Percentiles rank a stretch among this genome's conserved stretches.
phyloP scores from a whole-genome alignment of 2,329 filamentous ascomycete species.

The Knufia fluminis region DNA sequence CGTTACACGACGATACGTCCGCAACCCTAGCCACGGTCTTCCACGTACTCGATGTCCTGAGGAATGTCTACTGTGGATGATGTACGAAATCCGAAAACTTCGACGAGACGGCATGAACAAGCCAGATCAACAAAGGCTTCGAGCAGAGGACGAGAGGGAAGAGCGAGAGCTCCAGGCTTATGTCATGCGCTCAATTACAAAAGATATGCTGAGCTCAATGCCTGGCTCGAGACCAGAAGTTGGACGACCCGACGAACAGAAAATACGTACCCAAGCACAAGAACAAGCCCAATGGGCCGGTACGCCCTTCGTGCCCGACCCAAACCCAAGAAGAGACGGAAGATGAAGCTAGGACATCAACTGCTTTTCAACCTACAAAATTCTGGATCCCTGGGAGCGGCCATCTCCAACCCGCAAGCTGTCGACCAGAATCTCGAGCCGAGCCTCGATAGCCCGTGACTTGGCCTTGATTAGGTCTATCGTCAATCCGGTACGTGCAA shows the following conservation, averaged over 20 bases:
- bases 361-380: not conserved
- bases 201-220: constrained; percentile 36
- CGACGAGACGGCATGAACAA: constrained; percentile 78
- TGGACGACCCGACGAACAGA: constrained; percentile 30
- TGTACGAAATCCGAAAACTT: constrained; percentile 80
- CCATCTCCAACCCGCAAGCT: not conserved
- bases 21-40: constrained; percentile 49
- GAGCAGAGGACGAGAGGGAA: constrained; percentile 41
- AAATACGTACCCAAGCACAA: constrained; percentile 31
- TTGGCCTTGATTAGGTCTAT: not conserved
- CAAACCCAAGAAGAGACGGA: not conserved
- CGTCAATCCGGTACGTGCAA: not conserved
- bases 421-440: not conserved
- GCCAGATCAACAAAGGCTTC: constrained; percentile 54
- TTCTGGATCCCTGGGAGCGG: not conserved
- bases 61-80: constrained; percentile 81
- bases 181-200: constrained; percentile 37
- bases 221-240: constrained; percentile 24
- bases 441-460: not conserved
- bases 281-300: constrained; percentile 11
- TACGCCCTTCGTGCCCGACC: constrained; percentile 2
- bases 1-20: constrained; percentile 57
- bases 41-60: constrained; percentile 74
- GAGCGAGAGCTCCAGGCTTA: constrained; percentile 39
- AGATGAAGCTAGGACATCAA: not conserved